Evolutionary conservation across 2,329 filamentous ascomycete genomes (phyloP).

Genomic region (Phoma herbarum): DNA sequence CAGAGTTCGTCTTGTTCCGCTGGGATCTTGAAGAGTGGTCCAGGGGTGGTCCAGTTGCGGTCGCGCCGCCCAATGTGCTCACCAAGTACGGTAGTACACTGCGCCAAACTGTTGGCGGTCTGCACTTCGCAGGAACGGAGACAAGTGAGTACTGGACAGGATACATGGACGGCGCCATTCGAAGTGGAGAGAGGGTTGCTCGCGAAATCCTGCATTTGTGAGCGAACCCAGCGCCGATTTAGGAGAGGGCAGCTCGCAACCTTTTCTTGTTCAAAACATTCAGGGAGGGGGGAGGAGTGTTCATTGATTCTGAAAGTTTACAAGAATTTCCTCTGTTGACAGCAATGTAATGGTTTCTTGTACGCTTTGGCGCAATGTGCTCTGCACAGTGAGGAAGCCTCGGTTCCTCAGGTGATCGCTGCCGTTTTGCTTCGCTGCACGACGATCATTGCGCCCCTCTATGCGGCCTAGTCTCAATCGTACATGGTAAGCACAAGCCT

Average conservation of each 20-base stretch:
- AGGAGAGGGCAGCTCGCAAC: not conserved
- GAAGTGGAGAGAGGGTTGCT: conserved; percentile 60
- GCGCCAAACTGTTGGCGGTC: conserved; percentile 41
- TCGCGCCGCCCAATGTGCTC: conserved; percentile 28
- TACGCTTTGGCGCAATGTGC: not conserved
- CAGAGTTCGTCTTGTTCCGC: conserved; percentile 32
- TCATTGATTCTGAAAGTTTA: no score
- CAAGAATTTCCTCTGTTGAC: not conserved
- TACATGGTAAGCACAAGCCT: not conserved
- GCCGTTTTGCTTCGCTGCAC: not conserved
- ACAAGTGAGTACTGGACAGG: conserved; percentile 63
- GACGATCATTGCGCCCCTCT: not conserved
- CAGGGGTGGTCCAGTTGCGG: conserved; percentile 28
- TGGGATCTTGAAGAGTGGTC: conserved; percentile 37
- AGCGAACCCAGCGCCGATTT: no score
- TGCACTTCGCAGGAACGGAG: conserved; percentile 66
- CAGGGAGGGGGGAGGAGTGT: no score
- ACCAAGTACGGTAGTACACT: conserved; percentile 24
- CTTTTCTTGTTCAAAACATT: not conserved
- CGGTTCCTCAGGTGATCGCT: not conserved
- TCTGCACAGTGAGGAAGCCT: not conserved
- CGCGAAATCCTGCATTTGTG: conserved; percentile 52
- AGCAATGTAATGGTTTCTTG: not conserved
- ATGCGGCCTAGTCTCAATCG: no score
- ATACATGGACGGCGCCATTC: conserved; percentile 67